Evolutionary conservation across 2,329 filamentous ascomycete genomes (phyloP), one percentile per base, ranked within the genome.

Genomic region (Phialemoniopsis sp.): DNA sequence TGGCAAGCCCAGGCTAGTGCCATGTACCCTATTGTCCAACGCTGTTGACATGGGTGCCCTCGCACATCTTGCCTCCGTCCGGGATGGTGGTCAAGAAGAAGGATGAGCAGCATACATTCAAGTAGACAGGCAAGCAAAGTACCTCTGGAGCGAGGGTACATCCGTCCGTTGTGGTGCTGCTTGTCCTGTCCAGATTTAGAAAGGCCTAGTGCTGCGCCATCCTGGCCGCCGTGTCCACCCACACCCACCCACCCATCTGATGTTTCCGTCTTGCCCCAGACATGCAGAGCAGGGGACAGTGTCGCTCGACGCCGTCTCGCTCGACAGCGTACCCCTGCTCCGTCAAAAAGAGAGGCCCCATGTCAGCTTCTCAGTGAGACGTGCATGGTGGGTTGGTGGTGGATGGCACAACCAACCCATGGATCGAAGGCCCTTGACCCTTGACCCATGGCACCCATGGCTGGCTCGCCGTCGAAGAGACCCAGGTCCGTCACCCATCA

Each of bases 351-450:
- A 26, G 21, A 26, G 21, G 21, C 21, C 56, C 60, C 63, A 56
- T 60, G 68, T 67, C 67, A 63, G 57, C 60, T 65, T 59, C 21
- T 26, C 66, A 70, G 68, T 73, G 70, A 76, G 70, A 73, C 69
- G 71, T 56, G 62, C 64, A 64, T 64, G 63, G 62, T 60, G 55
- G 56, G 51, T 50, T 49, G 46, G 50, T 49, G 46, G 50, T 26
- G 21, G 21, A 26, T 26, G 21, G 21, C 21, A 26, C 21, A 26
- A 26, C 10, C 21, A 26, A 26, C 21, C 21, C 21, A 26, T 26
- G 21, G 21, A 26, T 26, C 21, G 21, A 26, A 26, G 21, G 21
- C 39, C 32, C 26, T 28, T 37, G 36, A 37, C 38, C 36, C 28
- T 32, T 29, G 39, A 37, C 39, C n/a, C n/a, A n/a, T n/a, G 41